Evolutionary conservation across 495 filamentous ascomycete species (phyloP), one percentile per base, ranked within the genome.

Genomic region (Trichoderma gamsii): DNA sequence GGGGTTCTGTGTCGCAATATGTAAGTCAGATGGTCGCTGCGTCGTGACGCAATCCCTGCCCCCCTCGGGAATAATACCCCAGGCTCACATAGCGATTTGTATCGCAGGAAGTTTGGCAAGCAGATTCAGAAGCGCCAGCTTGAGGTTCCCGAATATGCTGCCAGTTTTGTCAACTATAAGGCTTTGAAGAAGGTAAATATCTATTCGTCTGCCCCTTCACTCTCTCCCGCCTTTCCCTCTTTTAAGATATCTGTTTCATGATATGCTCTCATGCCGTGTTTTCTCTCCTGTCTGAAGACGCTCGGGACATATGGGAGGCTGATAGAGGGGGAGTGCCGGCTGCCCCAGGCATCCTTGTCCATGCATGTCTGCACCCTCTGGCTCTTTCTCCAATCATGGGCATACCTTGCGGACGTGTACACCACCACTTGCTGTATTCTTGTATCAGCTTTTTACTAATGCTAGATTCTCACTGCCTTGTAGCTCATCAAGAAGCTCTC

Each of bases 131-230:
- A 95, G 84, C 89, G 93, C 77, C 94, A 98, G 83, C 92, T 99
- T 73, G 95, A 99, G 79, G 91, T 99, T 43, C 95, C 95, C 44
- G 95, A 99, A 84, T 99, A 99, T 89, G 95, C 94, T 63, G 92
- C 94, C 65, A 97, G 92, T 79, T 98, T 99, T 76, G 93, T 98
- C 65, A 97, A 99, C 80, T 99, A 99, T 82, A 99, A 99, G 81
- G 94, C 92, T 67, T 83, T 99, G 70, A 99, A 99, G 79, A 97
- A 98, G 90, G 95, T 97, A 52, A 51, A n/a, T 11, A 38, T 21
- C 63, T 69, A 65, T 65, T 38, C 0, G 51, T 64, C 3, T 23
- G n/a, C 43, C 21, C 49, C 18, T 23, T 6, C 27, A 29, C 46
- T 35, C 13, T 71, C 41, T 66, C 64, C 63, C 71, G 21, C 68